Base-by-base conservation (phyloP, 768 basidiomycete species). In the Russula compacta region DNA sequence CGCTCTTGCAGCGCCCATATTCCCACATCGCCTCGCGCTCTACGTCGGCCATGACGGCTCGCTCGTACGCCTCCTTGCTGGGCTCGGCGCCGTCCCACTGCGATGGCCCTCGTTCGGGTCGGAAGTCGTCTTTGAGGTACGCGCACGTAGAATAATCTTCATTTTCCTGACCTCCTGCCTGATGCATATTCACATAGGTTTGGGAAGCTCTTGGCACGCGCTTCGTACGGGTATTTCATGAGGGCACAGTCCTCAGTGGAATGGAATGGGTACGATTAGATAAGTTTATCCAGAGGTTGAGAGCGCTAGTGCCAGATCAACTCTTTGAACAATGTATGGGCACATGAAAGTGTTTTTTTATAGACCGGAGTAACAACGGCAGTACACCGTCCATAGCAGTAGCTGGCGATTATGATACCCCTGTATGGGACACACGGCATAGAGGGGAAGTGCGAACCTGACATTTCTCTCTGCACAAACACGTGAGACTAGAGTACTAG, bases 21-120 rank as follows among this genome's bases (percentile, higher is more conserved):
- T 47, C 15, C 24, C 65, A 0, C 68, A 72, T 67, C 78, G 75
- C 56, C 52, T 77, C 19, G 70, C 71, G 40, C 72, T 79, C 61
- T 76, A 77, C 48, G 74, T 80, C 6, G 80, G 78, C 4, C 80
- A 81, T 56, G 79, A 81, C 55, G 77, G 79, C 8, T 73, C 76
- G 10, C 77, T 81, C 74, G 74, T 74, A 56, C 68, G 73, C 21
- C 68, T 74, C 10, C 69, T 72, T 2, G 70, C 75, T 1, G 74
- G 74, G 8, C 72, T 80, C 2, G 78, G 79, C 4, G 67, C 58
- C 19, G 61, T 61, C 8, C 66, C 67, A 2, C 60, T 79, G 55
- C 73, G 77, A 39, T 81, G 79, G 79, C 79, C 80, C 0, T 77
- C 80, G 0, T 69, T 79, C 57, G 78, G 78, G 3, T 75, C 74